Conservation (phyloP, 495 filamentous ascomycete genomes). For the Lophiostoma macrostomum region DNA sequence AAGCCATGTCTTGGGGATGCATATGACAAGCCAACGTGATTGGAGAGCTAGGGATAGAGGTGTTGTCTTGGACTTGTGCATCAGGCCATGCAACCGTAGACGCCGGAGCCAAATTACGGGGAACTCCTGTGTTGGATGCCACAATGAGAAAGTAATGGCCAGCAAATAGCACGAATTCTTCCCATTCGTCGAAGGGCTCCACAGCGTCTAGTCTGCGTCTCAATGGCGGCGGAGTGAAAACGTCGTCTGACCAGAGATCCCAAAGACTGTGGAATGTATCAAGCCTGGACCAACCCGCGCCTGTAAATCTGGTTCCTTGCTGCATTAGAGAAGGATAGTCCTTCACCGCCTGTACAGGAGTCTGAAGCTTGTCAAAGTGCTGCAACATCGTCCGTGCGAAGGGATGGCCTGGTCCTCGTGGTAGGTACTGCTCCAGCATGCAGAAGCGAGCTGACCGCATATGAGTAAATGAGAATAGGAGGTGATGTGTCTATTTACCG, state of each 20-base stretch:
- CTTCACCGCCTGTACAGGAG: constrained; percentile 67
- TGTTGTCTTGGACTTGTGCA: not conserved
- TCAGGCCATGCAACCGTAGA: not conserved
- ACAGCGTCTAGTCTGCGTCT: constrained; percentile 58
- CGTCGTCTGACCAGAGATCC: constrained; percentile 72
- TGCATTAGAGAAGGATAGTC: constrained; percentile 62
- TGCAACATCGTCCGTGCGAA: constrained; percentile 85
- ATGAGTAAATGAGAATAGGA: not conserved
- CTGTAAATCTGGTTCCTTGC: constrained; percentile 64
- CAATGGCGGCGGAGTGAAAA: constrained; percentile 56
- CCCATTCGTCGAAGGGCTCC: constrained; percentile 94
- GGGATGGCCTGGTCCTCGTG: constrained; percentile 70
- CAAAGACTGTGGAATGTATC: constrained; percentile 72
- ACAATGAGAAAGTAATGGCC: constrained; percentile 82
- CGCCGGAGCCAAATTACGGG: not conserved
- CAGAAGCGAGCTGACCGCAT: constrained; percentile 57
- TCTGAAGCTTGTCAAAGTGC: constrained; percentile 78
- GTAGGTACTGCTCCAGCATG: constrained; percentile 84
- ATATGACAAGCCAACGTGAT: constrained; percentile 10
- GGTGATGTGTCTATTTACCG: constrained; percentile 8
- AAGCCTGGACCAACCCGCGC: constrained; percentile 61
- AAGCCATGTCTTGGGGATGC: not conserved
- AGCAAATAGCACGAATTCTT: constrained; percentile 84
- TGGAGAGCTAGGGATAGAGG: not conserved
- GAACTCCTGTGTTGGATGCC: constrained; percentile 43